phyloP scores from a whole-genome alignment of 116 monocot genomes.

The Phalaenopsis hybrid region DNA sequence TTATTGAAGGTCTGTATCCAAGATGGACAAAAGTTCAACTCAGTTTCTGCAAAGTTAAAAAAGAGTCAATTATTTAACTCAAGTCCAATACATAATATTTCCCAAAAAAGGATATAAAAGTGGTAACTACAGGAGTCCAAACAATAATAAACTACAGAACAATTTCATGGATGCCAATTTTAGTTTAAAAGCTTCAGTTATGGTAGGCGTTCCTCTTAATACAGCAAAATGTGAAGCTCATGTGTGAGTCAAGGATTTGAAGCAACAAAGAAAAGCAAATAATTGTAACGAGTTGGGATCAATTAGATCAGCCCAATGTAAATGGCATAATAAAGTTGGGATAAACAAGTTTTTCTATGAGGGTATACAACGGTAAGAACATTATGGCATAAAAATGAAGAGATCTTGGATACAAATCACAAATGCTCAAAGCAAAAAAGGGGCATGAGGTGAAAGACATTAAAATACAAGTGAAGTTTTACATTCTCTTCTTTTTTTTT shows the following conservation, averaged over 20 bases:
- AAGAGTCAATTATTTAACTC: neutral
- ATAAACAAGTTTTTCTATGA: neutral
- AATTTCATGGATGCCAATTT: neutral
- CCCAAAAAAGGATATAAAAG: neutral
- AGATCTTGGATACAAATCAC: neutral
- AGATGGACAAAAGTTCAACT: slow-evolving; percentile 50
- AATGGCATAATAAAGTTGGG: neutral
- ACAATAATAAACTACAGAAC: neutral
- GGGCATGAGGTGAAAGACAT: neutral
- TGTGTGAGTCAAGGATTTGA: neutral
- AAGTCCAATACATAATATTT: neutral
- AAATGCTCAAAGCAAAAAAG: neutral
- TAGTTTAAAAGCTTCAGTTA: neutral
- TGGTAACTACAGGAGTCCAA: neutral
- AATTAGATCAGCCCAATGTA: neutral
- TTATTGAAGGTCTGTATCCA: slow-evolving; percentile 91
- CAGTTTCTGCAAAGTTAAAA: slow-evolving; percentile 49
- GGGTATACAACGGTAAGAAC: neutral
- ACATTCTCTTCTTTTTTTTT: neutral
- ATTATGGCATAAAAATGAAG: too few relatives aligned
- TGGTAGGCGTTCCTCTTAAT: neutral
- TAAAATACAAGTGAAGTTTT: neutral
- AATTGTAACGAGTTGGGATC: neutral
- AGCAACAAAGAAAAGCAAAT: neutral
- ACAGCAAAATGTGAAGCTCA: neutral